Evolutionary conservation across 2,329 filamentous ascomycete species (phyloP).

Genomic region (Penicillium thymicola): DNA sequence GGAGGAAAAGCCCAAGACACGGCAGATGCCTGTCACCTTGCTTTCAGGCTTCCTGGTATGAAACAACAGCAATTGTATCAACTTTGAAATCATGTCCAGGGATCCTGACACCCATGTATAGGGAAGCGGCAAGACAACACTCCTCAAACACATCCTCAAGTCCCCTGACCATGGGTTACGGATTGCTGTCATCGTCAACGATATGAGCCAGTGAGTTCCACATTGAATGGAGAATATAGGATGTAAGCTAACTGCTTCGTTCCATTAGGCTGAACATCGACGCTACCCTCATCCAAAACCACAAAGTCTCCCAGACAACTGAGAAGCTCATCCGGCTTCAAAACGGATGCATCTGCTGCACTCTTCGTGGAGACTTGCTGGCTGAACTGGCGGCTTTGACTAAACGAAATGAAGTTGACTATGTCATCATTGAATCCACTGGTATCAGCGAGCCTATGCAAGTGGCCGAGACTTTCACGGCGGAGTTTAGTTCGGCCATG

Average conservation of each 20-base stretch:
- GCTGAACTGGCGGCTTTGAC: conserved; percentile 66
- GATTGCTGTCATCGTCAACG: conserved; percentile 71
- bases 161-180: conserved; percentile 62
- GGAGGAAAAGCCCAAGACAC: conserved; percentile 25
- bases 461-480: conserved; percentile 69
- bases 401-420: conserved; percentile 63
- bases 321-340: conserved; percentile 67
- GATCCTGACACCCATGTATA: conserved; percentile 24
- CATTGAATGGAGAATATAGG: fast-evolving
- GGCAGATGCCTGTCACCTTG: conserved; percentile 55
- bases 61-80: background rate
- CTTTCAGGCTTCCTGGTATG: conserved; percentile 58
- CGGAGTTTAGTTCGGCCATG: conserved; percentile 51
- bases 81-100: background rate
- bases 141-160: conserved; percentile 65
- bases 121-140: conserved; percentile 69
- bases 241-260: background rate
- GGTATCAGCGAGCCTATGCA: conserved; percentile 72
- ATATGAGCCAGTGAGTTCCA: conserved; percentile 58
- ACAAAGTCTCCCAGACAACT: conserved; percentile 56
- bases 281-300: conserved; percentile 57
- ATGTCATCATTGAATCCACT: conserved; percentile 68
- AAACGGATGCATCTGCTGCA: conserved; percentile 76
- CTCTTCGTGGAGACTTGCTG: conserved; percentile 66
- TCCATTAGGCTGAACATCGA: conserved; percentile 60